Evolutionary conservation across 2,329 filamentous ascomycete species (phyloP).

Genomic region (Colletotrichum eleusines): DNA sequence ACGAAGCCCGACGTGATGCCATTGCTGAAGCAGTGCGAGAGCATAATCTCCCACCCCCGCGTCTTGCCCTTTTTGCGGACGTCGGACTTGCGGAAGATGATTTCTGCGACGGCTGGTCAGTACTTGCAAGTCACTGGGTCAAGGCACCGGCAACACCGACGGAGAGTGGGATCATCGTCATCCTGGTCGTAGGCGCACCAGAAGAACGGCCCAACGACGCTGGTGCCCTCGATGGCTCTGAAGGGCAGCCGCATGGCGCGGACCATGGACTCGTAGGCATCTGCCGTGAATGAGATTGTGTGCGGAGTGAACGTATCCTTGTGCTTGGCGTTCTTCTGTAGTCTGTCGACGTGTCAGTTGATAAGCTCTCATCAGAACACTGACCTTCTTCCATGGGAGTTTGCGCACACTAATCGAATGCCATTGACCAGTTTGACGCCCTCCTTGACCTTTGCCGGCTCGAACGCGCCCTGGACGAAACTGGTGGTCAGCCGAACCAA

Average conservation of each 20-base stretch:
- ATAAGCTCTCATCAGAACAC: conserved; percentile 17
- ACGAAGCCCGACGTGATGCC: conserved; percentile 70
- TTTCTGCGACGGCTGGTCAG: conserved; percentile 55
- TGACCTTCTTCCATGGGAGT: not conserved
- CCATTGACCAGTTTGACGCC: conserved; percentile 62
- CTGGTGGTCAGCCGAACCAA: conserved; percentile 32
- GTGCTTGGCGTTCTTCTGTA: conserved; percentile 68
- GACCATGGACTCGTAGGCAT: conserved; percentile 68
- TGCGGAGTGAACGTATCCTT: conserved; percentile 69
- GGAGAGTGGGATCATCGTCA: conserved; percentile 67
- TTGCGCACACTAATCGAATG: conserved; percentile 66
- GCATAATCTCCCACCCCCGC: conserved; percentile 73
- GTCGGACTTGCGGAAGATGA: conserved; percentile 75
- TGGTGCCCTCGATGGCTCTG: conserved; percentile 68
- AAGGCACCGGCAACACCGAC: conserved; percentile 53
- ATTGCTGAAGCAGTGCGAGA: conserved; percentile 67
- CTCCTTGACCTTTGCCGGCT: conserved; percentile 56
- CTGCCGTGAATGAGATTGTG: conserved; percentile 64
- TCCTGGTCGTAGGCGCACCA: conserved; percentile 70
- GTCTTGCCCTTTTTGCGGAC: conserved; percentile 74
- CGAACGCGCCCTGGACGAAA: conserved; percentile 64
- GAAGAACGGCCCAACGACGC: conserved; percentile 73
- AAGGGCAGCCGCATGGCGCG: conserved; percentile 65
- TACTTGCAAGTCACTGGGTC: not conserved
- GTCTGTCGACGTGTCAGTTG: conserved; percentile 52